A percentile compares a stretch with the other conserved stretches of the same genome.
phyloP scores from a whole-genome alignment of 148 eudicot species.

The Amaranthus hypochondriacus region DNA sequence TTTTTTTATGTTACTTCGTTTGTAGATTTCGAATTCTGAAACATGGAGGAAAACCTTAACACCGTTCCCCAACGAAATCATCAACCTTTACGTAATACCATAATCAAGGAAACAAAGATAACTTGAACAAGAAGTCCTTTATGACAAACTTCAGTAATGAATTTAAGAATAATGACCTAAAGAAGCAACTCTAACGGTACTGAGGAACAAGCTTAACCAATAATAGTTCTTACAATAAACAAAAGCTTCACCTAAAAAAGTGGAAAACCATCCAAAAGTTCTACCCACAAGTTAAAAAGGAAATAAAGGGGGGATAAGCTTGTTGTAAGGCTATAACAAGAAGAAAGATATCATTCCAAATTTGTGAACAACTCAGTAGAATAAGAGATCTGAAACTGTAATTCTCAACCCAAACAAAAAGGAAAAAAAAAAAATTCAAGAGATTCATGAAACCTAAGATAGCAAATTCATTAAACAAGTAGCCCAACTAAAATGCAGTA shows the following conservation, averaged over 20 bases:
- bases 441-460: constrained; percentile 17
- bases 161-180: constrained; percentile 16
- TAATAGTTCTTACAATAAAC: not conserved
- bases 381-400: constrained; percentile 14
- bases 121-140: constrained; percentile 6
- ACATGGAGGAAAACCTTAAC: too few relatives aligned
- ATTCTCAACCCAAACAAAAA: not conserved
- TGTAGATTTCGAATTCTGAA: too few relatives aligned
- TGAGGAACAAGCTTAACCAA: constrained; percentile 9
- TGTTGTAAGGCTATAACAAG: constrained; percentile 21
- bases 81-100: not conserved
- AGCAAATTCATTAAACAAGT: not conserved
- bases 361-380: not conserved
- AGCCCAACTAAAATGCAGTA: not conserved
- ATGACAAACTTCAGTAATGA: constrained; percentile 7
- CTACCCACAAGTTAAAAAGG: constrained; percentile 1
- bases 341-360: not conserved
- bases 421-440: not conserved
- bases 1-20: too few relatives aligned
- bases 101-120: constrained; percentile 12
- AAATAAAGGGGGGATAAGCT: constrained; percentile 14
- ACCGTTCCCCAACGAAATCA: too few relatives aligned
- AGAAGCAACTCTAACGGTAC: constrained; percentile 16
- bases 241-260: not conserved
- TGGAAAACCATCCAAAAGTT: not conserved